Evolutionary conservation across 176 grass and related monocot species (phyloP).

Genomic region (Zea luxurians): DNA sequence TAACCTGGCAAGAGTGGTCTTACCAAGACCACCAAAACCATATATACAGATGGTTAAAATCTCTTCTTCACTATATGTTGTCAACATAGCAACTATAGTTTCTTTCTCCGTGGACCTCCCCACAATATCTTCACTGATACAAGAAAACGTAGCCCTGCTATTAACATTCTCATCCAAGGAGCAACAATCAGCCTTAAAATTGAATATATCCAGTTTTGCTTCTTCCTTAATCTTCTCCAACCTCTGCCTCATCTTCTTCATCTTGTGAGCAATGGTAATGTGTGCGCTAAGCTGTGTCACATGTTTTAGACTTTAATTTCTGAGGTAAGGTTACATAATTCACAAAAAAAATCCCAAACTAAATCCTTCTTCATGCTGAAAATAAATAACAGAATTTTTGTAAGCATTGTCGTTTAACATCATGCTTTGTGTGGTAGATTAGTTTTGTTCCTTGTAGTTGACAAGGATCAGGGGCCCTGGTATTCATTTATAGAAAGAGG

Average conservation of each 20-base stretch:
- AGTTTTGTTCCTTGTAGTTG: background rate
- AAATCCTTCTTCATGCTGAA: background rate
- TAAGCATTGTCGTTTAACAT: background rate
- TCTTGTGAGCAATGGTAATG: background rate
- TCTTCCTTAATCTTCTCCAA: conserved; percentile 1
- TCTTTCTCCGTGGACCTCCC: background rate
- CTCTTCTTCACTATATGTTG: background rate
- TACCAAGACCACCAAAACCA: conserved; percentile 8
- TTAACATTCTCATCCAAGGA: background rate
- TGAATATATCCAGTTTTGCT: conserved; percentile 2
- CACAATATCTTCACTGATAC: background rate
- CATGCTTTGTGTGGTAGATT: background rate
- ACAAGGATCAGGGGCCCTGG: background rate
- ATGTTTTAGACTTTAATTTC: background rate
- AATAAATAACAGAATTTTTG: background rate
- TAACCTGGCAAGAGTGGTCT: conserved; percentile 1
- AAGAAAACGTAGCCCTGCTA: background rate
- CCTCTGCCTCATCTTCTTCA: background rate
- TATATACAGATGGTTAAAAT: background rate
- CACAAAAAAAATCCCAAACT: background rate
- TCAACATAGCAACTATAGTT: background rate
- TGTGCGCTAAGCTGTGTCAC: background rate
- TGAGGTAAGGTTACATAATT: background rate
- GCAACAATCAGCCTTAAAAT: background rate
- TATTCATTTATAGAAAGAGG: background rate